Evolutionary conservation across 2,329 filamentous ascomycete species (phyloP).

Genomic region (Byssoonygena ceratinophila): DNA sequence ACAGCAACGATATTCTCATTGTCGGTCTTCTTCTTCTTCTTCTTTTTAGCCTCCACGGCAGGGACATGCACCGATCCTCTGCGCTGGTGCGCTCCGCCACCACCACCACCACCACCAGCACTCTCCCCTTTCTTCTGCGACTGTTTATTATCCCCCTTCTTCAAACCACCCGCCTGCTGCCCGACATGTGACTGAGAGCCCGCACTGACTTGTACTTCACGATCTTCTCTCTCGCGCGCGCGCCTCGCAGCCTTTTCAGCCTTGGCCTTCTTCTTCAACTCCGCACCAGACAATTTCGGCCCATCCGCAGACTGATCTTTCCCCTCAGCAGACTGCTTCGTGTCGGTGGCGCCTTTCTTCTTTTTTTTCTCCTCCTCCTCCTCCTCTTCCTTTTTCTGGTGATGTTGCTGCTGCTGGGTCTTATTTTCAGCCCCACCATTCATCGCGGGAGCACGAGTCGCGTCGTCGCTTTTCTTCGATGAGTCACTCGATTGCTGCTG

Average conservation of each 20-base stretch:
- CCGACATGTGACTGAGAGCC: conserved; percentile 22
- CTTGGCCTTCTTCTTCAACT: conserved; percentile 80
- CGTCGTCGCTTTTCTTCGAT: not conserved
- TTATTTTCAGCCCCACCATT: conserved; percentile 6
- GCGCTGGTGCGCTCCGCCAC: conserved; percentile 19
- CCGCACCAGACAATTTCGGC: conserved; percentile 44
- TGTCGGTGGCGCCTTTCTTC: conserved; percentile 18
- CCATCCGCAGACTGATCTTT: conserved; percentile 15
- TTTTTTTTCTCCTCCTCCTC: conserved; percentile 15
- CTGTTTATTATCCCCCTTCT: conserved; percentile 20
- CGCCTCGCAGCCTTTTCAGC: conserved; percentile 83
- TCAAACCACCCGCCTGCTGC: conserved; percentile 13
- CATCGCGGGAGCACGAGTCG: conserved; percentile 17
- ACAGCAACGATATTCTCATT: conserved; percentile 59
- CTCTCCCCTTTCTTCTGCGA: conserved; percentile 10
- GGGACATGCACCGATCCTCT: conserved; percentile 31
- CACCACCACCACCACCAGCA: conserved; percentile 13
- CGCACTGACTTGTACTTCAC: conserved; percentile 26
- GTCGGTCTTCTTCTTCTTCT: conserved; percentile 40
- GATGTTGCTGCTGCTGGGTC: no score
- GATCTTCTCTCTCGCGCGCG: conserved; percentile 55
- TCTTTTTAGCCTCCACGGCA: conserved; percentile 37
- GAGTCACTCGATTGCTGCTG: conserved; percentile 3
- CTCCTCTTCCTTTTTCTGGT: conserved; percentile 13
- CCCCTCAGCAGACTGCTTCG: conserved; percentile 13